phyloP scores from a whole-genome alignment of 495 filamentous ascomycete genomes.

The Lasiosphaeris hirsuta region DNA sequence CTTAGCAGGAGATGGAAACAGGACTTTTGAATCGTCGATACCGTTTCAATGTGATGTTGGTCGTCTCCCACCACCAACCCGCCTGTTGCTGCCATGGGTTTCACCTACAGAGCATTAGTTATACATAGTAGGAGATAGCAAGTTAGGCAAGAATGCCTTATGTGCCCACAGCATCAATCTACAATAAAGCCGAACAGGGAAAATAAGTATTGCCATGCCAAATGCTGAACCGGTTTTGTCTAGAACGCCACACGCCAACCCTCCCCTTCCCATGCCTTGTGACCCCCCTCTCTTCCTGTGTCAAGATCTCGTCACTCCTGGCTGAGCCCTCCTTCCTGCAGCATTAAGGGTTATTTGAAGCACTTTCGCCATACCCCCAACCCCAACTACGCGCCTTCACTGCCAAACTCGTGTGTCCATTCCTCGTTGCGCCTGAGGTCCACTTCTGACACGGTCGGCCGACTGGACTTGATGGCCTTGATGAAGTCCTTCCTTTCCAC shows the following conservation, averaged over 20 bases:
- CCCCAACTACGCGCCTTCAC: conserved; percentile 62
- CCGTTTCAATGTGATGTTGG: too few species aligned
- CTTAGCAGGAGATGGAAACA: conserved; percentile 20
- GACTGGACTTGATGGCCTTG: conserved; percentile 79
- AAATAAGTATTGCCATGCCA: conserved; percentile 6
- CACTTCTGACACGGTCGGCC: conserved; percentile 83
- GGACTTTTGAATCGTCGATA: neutral
- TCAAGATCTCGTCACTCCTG: neutral
- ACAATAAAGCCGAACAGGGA: neutral
- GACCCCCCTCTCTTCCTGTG: neutral
- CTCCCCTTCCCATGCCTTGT: conserved; percentile 4
- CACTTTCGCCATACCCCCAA: neutral
- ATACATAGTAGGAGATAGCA: neutral
- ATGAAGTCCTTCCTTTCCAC: conserved; percentile 90
- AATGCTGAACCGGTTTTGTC: conserved; percentile 11
- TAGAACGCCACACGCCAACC: conserved; percentile 31
- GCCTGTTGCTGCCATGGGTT: too few species aligned
- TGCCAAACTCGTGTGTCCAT: conserved; percentile 96
- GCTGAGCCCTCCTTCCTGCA: neutral
- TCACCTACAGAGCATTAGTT: too few species aligned
- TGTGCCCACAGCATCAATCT: conserved; percentile 1
- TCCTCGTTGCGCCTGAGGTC: conserved; percentile 83
- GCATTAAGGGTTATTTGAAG: neutral
- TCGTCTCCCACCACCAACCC: too few species aligned
- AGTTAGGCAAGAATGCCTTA: neutral